phyloP scores from a whole-genome alignment of 2,329 filamentous ascomycete genomes.

The Sphaerulina vaccinii region DNA sequence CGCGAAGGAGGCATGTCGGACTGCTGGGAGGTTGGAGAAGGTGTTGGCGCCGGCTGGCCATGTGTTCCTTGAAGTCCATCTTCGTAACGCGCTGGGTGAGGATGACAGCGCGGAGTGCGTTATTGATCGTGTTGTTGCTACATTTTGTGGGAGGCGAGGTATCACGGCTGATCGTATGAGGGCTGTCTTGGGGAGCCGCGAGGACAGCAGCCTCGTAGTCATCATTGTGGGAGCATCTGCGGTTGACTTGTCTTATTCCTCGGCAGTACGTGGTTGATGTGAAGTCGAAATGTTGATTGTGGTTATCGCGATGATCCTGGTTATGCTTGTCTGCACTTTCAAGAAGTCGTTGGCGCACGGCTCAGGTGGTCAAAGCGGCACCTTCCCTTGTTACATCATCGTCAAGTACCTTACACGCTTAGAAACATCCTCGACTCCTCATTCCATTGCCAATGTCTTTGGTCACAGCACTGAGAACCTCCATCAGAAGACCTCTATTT shows the following conservation, averaged over 20 bases:
- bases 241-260: background rate
- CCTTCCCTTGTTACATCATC: constrained; percentile 10
- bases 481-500: constrained; percentile 4
- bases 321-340: no score
- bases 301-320: background rate
- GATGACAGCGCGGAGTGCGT: constrained; percentile 29
- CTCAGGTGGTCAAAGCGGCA: background rate
- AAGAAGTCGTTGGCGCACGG: background rate
- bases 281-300: background rate
- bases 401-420: background rate
- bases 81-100: constrained; percentile 20
- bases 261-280: background rate
- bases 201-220: constrained; percentile 65
- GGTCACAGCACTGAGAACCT: constrained; percentile 1
- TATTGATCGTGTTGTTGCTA: constrained; percentile 29
- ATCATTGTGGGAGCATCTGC: constrained; percentile 25
- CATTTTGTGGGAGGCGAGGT: constrained; percentile 31
- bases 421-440: background rate
- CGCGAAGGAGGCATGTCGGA: constrained; percentile 64
- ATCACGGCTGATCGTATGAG: constrained; percentile 43
- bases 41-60: constrained; percentile 76
- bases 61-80: constrained; percentile 51
- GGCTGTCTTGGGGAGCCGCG: constrained; percentile 66
- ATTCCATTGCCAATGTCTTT: constrained; percentile 6
- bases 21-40: constrained; percentile 74